Evolutionary conservation across 1,284 basidiomycete genomes (phyloP), one percentile per base, ranked within the genome.

Genomic region (Heterobasidion irregulare): DNA sequence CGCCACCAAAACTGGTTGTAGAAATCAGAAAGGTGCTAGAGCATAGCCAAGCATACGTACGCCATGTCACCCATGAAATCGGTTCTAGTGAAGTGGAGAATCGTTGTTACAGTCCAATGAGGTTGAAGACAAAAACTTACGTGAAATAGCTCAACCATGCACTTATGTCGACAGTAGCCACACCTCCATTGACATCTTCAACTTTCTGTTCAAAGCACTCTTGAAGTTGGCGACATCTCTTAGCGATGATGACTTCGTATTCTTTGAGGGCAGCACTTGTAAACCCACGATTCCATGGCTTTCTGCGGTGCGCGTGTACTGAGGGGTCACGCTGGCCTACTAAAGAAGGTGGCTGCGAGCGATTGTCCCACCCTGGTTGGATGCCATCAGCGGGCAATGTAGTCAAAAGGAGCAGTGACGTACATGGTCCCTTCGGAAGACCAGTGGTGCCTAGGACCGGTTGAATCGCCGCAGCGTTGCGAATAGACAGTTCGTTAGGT

Each of bases 61-160:
- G 59, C 59, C 41, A 63, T 51, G 35, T 63, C 61, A 2, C 60
- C 61, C 62, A 63, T 62, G 45, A 62, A 58, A 43, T 63, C 62
- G 13, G 58, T 59, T 13, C 61, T 63, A 36, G 8, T 26, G 12
- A 52, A 13, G 10, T 35, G 15, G 6, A 26, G 15, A 32, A 10
- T 32, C 45, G 15, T 18, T 32, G 18, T 32, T 15, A 10, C 47
- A n/a, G 50, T 4, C 35, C 6, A 32, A 18, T 43, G 7, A 38
- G 10, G 32, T 6, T 8, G 12, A 16, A 2, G 33, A 13, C n/a
- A 16, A 33, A 9, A 38, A 54, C 58, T 52, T 38, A 61, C 59
- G 59, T 33, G 45, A 61, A 60, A 47, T 52, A 74, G 35, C 49
- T 56, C 15, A 61, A 26, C 60, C 60, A 61, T 9, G 55, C 18